Evolutionary conservation across 306 rosid species (phyloP), one percentile per base, ranked within the genome.

Genomic region (Rosa multiflora): DNA sequence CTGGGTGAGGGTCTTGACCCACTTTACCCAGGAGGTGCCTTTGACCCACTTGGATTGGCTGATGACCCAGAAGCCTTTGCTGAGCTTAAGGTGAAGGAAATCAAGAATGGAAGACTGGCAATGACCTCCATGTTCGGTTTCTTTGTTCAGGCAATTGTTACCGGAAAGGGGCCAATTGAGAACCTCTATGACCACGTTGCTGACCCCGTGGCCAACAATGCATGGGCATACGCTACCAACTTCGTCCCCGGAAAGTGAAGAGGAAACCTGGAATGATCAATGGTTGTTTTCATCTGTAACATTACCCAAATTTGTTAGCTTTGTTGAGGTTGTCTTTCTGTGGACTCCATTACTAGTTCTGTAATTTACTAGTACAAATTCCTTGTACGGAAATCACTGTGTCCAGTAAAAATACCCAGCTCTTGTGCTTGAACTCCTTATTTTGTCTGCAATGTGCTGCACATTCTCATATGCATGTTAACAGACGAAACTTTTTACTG

Each of bases 231-330:
- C n/a, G n/a, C n/a, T n/a, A n/a, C n/a, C n/a, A n/a, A n/a, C n/a
- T n/a, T n/a, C n/a, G n/a, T 88, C 85, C 99, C 97, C 17, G 97
- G 98, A 75, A 93, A 91, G 78, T 92, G 86, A 94, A 80, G 87
- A 87, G 43, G 10, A 13, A 70, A 79, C 70, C 63, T 18, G 52
- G 35, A 75, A 46, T 26, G 52, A 29, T 62, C 20, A 9, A 53
- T 78, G 81, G 56, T 44, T 56, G 76, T 76, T 79, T 59, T 59
- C 66, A 59, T 59, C 37, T 59, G 66, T 59, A 78, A 83, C 63
- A 51, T 69, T 73, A 53, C 83, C 59, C 51, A 56, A 78, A 56
- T 76, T 77, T 85, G 77, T 70, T 88, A 82, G 79, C 46, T 70
- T 47, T 47, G 82, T 68, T 72, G 73, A 85, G 73, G 80, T 82